phyloP scores from a whole-genome alignment of 805 yeast species.

The Metschnikowia noctiluminum region DNA sequence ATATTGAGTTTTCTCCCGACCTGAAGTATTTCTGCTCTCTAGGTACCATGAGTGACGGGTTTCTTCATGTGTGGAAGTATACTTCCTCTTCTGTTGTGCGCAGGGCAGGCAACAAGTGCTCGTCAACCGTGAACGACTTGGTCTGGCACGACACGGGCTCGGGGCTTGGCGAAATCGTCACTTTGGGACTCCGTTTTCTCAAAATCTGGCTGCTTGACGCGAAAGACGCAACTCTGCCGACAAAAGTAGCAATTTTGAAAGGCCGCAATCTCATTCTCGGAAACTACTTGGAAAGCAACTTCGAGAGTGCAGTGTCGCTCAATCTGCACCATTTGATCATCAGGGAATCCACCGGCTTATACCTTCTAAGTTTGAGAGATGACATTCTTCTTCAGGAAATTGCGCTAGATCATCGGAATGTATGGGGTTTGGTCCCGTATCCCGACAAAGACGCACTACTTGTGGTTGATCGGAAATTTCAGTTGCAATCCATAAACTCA shows the following conservation, averaged over 20 bases:
- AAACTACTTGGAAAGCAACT: conserved; percentile 44
- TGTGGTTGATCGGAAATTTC: conserved; percentile 1
- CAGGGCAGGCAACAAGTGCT: conserved; percentile 58
- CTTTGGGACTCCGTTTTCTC: conserved; percentile 59
- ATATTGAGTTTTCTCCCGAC: conserved; percentile 55
- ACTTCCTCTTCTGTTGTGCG: conserved; percentile 19
- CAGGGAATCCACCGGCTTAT: conserved; percentile 29
- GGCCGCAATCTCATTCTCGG: conserved; percentile 64
- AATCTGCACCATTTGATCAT: conserved; percentile 37
- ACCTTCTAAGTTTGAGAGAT: conserved; percentile 24
- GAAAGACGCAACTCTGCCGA: conserved; percentile 1
- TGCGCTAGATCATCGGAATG: not conserved
- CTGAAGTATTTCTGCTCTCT: conserved; percentile 55
- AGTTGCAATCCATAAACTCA: not conserved
- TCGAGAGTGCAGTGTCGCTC: conserved; percentile 38
- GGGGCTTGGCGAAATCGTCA: conserved; percentile 36
- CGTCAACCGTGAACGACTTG: conserved; percentile 53
- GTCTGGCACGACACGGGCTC: conserved; percentile 46
- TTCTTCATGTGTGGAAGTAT: conserved; percentile 57
- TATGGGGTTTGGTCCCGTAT: conserved; percentile 17
- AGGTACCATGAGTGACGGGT: conserved; percentile 71
- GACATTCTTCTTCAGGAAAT: conserved; percentile 18
- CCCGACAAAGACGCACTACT: conserved; percentile 15
- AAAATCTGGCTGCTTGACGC: conserved; percentile 54
- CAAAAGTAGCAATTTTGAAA: conserved; percentile 26